Base-by-base conservation (phyloP, 768 basidiomycete genomes). In the Leccinum subgranulosum region DNA sequence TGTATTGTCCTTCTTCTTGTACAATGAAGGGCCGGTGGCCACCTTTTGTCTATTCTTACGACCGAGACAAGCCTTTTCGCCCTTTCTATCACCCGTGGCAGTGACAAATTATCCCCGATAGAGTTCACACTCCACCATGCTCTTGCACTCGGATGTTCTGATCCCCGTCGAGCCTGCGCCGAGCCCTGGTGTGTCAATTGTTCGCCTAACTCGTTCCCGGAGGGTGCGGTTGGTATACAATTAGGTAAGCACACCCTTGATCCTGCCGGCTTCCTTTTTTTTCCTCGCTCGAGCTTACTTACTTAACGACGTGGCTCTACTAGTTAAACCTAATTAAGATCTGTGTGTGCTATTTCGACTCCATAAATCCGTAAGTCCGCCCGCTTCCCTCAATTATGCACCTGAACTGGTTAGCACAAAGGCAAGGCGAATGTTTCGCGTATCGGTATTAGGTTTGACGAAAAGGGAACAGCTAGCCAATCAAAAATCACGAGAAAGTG, bases 251-350 rank as follows among this genome's bases (percentile, higher is more conserved):
- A 51, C 15, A 19, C 55, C 55, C 50, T 50, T 25, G 11, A 25
- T 14, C 25, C 46, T 54, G 54, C 15, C 51, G 50, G 41, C 59
- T 54, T 62, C 72, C 70, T 68, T 63, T 72, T 59, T 73, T 69
- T 62, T 56, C 60, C 55, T 51, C 49, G 53, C 64, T 60, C 70
- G 63, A 55, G 12, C 31, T 33, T 33, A 12, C 5, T 31, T 31
- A 62, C 60, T 62, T 59, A 59, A 64, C 62, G 15, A 60, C 65
- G 51, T 59, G 51, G 55, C 48, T 50, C 50, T 6, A 15, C 50
- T 6, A 15, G 49, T 31, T 50, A 54, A 54, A 21, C 58, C 57
- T 29, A 54, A 61, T 62, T 53, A 55, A 56, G 54, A 59, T 49
- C 4, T 45, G 57, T 51, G 51, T 41, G 49, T 58, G 52, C 59